Evolutionary conservation across 2,329 filamentous ascomycete genomes (phyloP).

Genomic region (Geoglossum cookeanum): DNA sequence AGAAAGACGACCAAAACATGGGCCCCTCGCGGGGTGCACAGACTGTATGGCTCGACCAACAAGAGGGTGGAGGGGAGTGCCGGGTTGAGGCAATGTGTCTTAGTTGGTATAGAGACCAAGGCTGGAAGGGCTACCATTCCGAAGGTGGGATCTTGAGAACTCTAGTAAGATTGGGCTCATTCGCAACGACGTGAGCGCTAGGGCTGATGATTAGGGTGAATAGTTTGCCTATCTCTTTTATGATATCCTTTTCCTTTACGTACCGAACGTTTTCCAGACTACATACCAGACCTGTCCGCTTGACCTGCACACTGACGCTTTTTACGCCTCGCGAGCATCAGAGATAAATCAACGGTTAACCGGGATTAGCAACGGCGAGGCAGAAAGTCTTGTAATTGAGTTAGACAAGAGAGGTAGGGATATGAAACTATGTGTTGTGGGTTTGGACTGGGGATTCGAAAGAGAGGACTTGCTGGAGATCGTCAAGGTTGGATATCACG

Average conservation of each 20-base stretch:
- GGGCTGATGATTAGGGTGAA: not conserved
- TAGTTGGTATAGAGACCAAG: constrained; percentile 59
- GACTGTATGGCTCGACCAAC: constrained; percentile 74
- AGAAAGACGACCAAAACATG: constrained; percentile 12
- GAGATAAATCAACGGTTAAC: constrained; percentile 80
- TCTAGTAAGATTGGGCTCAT: constrained; percentile 24
- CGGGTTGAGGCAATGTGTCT: constrained; percentile 90
- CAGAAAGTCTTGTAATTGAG: constrained; percentile 42
- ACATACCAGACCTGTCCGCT: constrained; percentile 85
- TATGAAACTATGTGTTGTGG: constrained; percentile 67
- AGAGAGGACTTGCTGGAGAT: constrained; percentile 64
- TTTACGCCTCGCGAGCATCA: constrained; percentile 67
- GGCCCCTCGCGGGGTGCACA: constrained; percentile 30
- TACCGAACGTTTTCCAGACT: constrained; percentile 95
- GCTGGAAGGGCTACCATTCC: constrained; percentile 88
- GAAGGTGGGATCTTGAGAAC: constrained; percentile 89
- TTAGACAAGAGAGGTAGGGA: constrained; percentile 52
- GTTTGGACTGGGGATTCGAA: constrained; percentile 77
- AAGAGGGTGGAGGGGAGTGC: constrained; percentile 51
- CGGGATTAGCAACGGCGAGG: constrained; percentile 69
- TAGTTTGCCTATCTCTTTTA: constrained; percentile 61
- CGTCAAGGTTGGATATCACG: constrained; percentile 19
- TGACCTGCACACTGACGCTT: constrained; percentile 82
- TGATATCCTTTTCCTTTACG: constrained; percentile 79
- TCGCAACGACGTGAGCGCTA: constrained; percentile 32